These are phyloP conservation scores for Botrytis fragariae DNA, from an alignment of 2,329 filamentous ascomycete species.

Conservation along the genomic window DNA sequence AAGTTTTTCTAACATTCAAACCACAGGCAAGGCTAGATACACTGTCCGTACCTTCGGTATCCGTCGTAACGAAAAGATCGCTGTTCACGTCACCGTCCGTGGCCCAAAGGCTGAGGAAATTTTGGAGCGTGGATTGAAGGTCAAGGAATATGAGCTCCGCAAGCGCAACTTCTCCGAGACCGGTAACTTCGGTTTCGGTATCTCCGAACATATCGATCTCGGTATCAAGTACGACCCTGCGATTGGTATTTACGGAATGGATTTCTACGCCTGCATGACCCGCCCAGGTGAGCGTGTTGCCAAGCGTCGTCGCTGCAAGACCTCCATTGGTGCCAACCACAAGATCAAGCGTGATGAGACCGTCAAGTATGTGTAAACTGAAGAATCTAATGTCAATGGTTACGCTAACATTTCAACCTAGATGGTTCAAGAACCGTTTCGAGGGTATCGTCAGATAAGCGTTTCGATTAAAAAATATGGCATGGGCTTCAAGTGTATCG, in stretches of 20 bases:
- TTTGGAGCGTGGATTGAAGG: constrained; percentile 99
- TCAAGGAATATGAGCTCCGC: constrained; percentile 99
- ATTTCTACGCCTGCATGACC: constrained; percentile 99
- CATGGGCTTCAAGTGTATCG: constrained; percentile 16
- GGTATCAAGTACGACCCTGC: constrained; percentile 99
- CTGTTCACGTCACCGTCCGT: constrained; percentile 98
- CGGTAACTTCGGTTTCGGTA: constrained; percentile 99
- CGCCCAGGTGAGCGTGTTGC: constrained; percentile 97
- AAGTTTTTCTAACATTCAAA: constrained; percentile 24
- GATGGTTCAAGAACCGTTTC: constrained; percentile 72
- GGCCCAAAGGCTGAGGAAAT: constrained; percentile 99
- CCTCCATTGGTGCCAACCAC: constrained; percentile 83
- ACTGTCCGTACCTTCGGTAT: constrained; percentile 99
- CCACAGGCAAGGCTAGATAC: constrained; percentile 95
- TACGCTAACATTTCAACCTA: constrained; percentile 16
- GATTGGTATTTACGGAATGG: constrained; percentile 99
- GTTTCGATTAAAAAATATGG: constrained; percentile 19
- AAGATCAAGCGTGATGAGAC: constrained; percentile 93
- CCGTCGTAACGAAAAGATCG: constrained; percentile 99
- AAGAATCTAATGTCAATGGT: neutral
- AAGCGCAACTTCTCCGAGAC: constrained; percentile 99
- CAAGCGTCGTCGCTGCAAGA: constrained; percentile 88
- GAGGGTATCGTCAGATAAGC: constrained; percentile 91
- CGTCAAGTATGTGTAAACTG: constrained; percentile 57
- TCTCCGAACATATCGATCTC: constrained; percentile 99